Conservation (phyloP, 768 basidiomycete genomes). For the Solioccasus polychromus region DNA sequence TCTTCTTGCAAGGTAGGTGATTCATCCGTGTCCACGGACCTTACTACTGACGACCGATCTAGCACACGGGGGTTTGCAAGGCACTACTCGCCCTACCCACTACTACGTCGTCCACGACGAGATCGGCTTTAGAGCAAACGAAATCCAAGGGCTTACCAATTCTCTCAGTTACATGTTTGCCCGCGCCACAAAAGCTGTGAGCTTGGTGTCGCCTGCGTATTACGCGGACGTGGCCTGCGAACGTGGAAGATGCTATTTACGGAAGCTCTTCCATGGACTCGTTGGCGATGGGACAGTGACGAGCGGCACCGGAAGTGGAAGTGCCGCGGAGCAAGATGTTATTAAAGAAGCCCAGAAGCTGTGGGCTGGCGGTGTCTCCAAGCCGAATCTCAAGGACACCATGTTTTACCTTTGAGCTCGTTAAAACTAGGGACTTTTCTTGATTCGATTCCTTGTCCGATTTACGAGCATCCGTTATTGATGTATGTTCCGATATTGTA, state of each 20-base stretch:
- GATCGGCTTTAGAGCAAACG: constrained; percentile 46
- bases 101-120: constrained; percentile 58
- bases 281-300: constrained; percentile 25
- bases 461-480: no score
- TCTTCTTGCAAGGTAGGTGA: constrained; percentile 48
- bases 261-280: constrained; percentile 43
- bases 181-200: constrained; percentile 51
- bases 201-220: constrained; percentile 36
- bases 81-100: constrained; percentile 51
- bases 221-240: constrained; percentile 52
- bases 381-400: constrained; percentile 52
- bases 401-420: constrained; percentile 75
- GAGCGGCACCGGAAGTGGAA: constrained; percentile 34
- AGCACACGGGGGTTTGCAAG: constrained; percentile 46
- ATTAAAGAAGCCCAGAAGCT: constrained; percentile 48
- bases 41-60: constrained; percentile 1
- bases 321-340: constrained; percentile 46
- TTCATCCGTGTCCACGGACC: not conserved
- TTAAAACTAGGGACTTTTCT: not conserved
- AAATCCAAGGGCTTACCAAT: constrained; percentile 54
- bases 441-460: not conserved
- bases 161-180: constrained; percentile 54
- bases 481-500: not conserved
- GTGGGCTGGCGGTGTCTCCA: constrained; percentile 59
- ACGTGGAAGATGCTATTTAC: constrained; percentile 51